Evolutionary conservation across 495 filamentous ascomycete species (phyloP).

Genomic region (Lasiosphaeria hispida): DNA sequence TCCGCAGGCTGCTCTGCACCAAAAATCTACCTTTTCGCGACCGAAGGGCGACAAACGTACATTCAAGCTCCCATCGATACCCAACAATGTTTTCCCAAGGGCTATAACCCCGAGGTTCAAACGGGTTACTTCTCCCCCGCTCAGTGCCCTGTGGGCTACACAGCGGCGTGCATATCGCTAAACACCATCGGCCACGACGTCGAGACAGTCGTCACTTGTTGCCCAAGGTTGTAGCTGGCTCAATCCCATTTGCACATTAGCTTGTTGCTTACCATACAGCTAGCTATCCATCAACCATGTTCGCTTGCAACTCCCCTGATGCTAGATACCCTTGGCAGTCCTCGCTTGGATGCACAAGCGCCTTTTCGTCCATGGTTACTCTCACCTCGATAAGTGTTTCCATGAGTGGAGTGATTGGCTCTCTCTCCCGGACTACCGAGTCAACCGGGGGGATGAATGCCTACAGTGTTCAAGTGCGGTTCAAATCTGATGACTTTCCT

Average conservation of each 20-base stretch:
- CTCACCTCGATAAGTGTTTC: background rate
- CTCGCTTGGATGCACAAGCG: background rate
- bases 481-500: background rate
- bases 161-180: background rate
- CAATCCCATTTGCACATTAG: background rate
- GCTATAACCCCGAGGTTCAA: background rate
- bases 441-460: background rate
- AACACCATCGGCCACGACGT: background rate
- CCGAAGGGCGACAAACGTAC: background rate
- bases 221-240: background rate
- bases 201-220: slow-evolving; percentile 3
- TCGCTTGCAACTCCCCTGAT: background rate
- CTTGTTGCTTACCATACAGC: too few relatives aligned
- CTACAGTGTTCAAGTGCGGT: slow-evolving; percentile 1
- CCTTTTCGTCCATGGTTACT: background rate
- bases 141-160: slow-evolving; percentile 2
- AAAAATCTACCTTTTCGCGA: background rate
- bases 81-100: background rate
- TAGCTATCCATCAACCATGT: slow-evolving; percentile 1
- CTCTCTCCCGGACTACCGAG: background rate
- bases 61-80: background rate
- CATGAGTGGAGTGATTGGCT: background rate
- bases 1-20: background rate
- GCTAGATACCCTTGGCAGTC: background rate
- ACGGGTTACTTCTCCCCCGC: background rate